phyloP scores from a whole-genome alignment of 2,329 filamentous ascomycete species.

The Aspergillus pseudotamarii region DNA sequence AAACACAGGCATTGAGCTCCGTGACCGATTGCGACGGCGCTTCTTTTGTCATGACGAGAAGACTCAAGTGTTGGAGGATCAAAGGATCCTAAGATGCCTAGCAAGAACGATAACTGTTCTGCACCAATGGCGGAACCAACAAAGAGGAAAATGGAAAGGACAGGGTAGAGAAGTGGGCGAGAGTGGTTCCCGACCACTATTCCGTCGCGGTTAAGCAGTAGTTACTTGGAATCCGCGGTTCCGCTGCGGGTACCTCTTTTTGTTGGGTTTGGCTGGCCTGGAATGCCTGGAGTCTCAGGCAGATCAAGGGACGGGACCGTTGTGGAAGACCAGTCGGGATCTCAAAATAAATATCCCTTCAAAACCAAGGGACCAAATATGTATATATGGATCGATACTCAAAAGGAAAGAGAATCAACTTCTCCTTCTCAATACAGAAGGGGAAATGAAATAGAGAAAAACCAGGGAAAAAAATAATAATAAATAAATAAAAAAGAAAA shows the following conservation, averaged over 20 bases:
- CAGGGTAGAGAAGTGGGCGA: slow-evolving; percentile 6
- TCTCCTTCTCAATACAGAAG: neutral
- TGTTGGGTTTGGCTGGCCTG: neutral
- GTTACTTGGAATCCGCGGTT: slow-evolving; percentile 11
- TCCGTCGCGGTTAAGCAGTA: neutral
- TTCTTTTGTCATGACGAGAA: slow-evolving; percentile 40
- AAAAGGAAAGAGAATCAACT: neutral
- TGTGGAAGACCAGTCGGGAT: neutral
- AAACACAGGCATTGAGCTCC: slow-evolving; percentile 47
- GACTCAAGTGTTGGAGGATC: slow-evolving; percentile 10
- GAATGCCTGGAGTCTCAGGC: neutral
- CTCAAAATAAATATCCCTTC: neutral
- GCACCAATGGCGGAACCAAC: slow-evolving; percentile 15
- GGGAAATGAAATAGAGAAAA: neutral
- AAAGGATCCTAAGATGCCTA: slow-evolving; percentile 11
- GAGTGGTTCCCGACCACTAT: slow-evolving; percentile 23
- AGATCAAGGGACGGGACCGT: neutral
- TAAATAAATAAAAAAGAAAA: too few relatives aligned
- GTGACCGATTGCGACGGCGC: slow-evolving; percentile 33
- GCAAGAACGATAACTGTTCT: slow-evolving; percentile 10
- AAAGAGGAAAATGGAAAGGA: slow-evolving; percentile 1
- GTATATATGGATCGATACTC: neutral
- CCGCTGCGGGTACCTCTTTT: slow-evolving; percentile 11
- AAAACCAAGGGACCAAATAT: neutral
- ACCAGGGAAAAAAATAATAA: neutral